Evolutionary conservation across 768 basidiomycete species (phyloP).

Genomic region (Auriscalpium vulgare): DNA sequence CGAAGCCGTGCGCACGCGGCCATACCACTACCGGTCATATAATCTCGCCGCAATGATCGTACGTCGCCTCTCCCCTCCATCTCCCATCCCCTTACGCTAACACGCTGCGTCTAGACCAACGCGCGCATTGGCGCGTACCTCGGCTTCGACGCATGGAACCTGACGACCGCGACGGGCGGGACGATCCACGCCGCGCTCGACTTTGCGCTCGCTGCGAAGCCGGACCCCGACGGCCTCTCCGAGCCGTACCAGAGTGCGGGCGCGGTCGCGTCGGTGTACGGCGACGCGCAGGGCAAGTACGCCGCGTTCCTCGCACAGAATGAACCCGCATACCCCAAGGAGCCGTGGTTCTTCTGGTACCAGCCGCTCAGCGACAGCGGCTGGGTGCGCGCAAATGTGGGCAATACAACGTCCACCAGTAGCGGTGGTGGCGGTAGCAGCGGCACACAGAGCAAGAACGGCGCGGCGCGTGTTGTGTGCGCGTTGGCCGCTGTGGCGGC

Average conservation of each 20-base stretch:
- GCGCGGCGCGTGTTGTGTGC: not conserved
- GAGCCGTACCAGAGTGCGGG: conserved; percentile 22
- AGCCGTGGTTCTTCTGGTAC: conserved; percentile 14
- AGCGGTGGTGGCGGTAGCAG: not conserved
- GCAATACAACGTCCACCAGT: not conserved
- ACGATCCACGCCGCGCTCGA: conserved; percentile 25
- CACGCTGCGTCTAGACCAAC: conserved; percentile 10
- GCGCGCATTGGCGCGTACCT: conserved; percentile 21
- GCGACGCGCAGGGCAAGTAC: conserved; percentile 25
- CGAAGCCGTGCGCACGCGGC: conserved; percentile 23
- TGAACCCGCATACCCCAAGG: conserved; percentile 3
- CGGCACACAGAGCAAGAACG: not conserved
- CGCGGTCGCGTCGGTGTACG: conserved; percentile 19
- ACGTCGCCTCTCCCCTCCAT: not conserved
- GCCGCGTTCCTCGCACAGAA: conserved; percentile 14
- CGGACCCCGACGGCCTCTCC: conserved; percentile 10
- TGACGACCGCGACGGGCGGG: conserved; percentile 14
- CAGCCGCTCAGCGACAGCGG: conserved; percentile 11
- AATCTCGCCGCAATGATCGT: conserved; percentile 27
- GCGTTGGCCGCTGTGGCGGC: not conserved
- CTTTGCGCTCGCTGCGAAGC: conserved; percentile 20
- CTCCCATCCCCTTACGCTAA: not conserved
- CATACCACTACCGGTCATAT: conserved; percentile 27
- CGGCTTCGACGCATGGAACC: conserved; percentile 22
- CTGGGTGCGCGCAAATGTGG: not conserved